These are phyloP conservation scores for Rhododendron kiyosumense DNA, from an alignment of 148 eudicot genomes.

Conservation along the genomic window DNA sequence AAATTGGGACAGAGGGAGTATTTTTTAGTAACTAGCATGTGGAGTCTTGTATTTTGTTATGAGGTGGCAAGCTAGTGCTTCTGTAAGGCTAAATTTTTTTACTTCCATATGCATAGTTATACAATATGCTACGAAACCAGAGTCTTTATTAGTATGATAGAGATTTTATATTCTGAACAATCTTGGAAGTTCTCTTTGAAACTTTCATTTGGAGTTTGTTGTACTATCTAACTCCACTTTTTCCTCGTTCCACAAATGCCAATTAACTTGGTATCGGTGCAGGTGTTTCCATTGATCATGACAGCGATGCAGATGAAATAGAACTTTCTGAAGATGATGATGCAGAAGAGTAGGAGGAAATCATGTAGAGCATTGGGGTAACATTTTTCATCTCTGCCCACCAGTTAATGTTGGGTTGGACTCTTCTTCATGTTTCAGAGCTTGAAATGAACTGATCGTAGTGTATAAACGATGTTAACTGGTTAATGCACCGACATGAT, in stretches of 20 bases:
- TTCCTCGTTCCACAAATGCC: background rate
- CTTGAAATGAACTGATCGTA: background rate
- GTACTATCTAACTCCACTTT: background rate
- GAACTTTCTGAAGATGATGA: conserved; percentile 37
- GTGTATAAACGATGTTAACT: background rate
- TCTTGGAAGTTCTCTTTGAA: background rate
- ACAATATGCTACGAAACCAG: background rate
- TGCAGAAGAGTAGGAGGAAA: conserved; percentile 14
- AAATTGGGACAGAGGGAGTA: no score
- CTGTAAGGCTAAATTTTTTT: background rate
- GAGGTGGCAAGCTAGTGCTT: no score
- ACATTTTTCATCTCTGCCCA: background rate
- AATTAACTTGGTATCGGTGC: conserved; percentile 4
- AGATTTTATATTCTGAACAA: background rate
- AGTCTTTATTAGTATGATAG: background rate
- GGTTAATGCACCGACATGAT: background rate
- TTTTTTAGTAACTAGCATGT: background rate
- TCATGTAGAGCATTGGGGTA: background rate
- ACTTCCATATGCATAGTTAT: no score
- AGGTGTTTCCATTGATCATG: conserved; percentile 23
- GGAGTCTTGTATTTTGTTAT: background rate
- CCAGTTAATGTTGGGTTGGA: background rate
- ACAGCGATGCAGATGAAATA: conserved; percentile 63
- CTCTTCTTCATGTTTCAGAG: background rate
- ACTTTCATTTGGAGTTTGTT: background rate